phyloP scores from a whole-genome alignment of 345 rosid genomes.

The Lagerstroemia speciosa region DNA sequence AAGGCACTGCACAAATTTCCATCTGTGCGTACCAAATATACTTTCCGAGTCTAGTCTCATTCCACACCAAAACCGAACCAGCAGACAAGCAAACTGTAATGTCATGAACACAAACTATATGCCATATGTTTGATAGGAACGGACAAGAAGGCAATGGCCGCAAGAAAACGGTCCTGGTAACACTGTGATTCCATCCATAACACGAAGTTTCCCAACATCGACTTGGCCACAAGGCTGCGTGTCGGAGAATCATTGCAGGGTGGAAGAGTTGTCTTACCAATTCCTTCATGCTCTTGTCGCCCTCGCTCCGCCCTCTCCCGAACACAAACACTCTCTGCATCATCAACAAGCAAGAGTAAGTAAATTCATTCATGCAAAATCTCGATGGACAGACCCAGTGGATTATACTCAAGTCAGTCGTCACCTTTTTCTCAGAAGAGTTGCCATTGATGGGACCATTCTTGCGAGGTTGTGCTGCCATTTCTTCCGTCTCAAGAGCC shows the following conservation, averaged over 20 bases:
- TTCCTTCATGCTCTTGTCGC: constrained; percentile 93
- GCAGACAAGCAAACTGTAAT: background rate
- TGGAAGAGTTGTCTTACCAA: constrained; percentile 44
- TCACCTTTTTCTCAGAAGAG: background rate
- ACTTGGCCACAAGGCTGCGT: background rate
- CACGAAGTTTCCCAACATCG: background rate
- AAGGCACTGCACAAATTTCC: too few species aligned
- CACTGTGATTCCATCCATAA: background rate
- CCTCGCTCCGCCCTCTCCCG: constrained; percentile 86
- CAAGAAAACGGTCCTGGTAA: background rate
- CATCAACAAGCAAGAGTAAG: background rate
- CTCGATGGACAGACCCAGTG: background rate
- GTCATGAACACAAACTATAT: background rate
- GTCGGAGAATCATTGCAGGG: background rate
- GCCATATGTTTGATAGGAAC: too few species aligned
- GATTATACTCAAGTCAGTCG: background rate
- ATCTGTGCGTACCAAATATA: too few species aligned
- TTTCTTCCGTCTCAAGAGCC: background rate
- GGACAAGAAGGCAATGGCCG: background rate
- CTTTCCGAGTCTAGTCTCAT: background rate
- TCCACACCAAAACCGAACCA: background rate
- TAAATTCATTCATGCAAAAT: background rate
- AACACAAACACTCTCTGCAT: constrained; percentile 74
- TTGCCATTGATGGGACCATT: background rate
- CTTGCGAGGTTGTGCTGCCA: background rate